Conservation (phyloP, 2,329 filamentous ascomycete genomes). For the Bipolaris victoriae region DNA sequence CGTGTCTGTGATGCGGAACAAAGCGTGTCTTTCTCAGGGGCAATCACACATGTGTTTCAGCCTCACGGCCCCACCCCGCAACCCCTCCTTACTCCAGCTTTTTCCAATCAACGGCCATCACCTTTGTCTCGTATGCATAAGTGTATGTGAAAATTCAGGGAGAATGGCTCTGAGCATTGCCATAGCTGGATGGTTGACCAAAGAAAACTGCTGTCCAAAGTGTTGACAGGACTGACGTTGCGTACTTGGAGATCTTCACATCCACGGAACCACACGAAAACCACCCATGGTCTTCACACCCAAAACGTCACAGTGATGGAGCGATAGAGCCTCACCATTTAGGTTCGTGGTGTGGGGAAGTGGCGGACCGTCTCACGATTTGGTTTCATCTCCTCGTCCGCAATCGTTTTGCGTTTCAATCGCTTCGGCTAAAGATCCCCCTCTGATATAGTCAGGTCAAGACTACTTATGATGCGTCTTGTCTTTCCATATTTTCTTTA, state of each 20-base stretch:
- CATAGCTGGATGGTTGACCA: background rate
- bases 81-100: background rate
- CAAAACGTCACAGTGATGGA: background rate
- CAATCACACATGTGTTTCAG: conserved; percentile 1
- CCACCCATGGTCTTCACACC: background rate
- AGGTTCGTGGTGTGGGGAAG: background rate
- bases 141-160: no score
- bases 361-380: conserved; percentile 17
- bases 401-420: conserved; percentile 32
- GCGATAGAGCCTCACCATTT: background rate
- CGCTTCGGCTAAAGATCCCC: background rate
- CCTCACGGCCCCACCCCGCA: background rate
- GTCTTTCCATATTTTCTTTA: background rate
- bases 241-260: background rate
- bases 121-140: no score
- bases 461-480: no score
- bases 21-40: background rate
- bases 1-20: background rate
- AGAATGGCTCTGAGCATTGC: no score
- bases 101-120: background rate
- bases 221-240: background rate
- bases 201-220: background rate
- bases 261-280: background rate
- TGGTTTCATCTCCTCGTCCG: conserved; percentile 34
- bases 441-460: background rate